Conservation (phyloP, 371 early-diverging fungal genomes). For the Syncephalastrum sp. region DNA sequence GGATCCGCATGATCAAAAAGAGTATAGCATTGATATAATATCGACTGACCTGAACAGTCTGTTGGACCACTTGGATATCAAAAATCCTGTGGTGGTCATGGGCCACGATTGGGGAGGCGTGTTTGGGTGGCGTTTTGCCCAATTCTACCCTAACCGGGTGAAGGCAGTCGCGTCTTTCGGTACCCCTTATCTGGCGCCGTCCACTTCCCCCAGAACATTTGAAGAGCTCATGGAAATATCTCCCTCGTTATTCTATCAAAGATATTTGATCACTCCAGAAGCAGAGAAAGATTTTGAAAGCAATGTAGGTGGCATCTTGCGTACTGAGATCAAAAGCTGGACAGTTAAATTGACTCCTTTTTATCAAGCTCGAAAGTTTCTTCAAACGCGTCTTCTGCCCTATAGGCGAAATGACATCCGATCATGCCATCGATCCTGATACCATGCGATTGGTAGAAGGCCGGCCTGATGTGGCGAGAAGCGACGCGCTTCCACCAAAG, state of each 20-base stretch:
- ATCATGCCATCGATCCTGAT: conserved; percentile 22
- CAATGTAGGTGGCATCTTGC: conserved; percentile 10
- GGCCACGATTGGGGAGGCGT: conserved; percentile 83
- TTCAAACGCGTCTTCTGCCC: conserved; percentile 37
- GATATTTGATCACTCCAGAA: conserved; percentile 35
- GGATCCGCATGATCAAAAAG: conserved; percentile 41
- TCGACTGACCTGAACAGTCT: conserved; percentile 58
- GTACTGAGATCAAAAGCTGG: neutral
- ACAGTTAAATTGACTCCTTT: neutral
- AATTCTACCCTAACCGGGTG: conserved; percentile 66
- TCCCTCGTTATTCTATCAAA: conserved; percentile 63
- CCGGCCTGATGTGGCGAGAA: conserved; percentile 21
- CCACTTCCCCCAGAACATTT: conserved; percentile 24
- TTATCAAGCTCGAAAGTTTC: conserved; percentile 11
- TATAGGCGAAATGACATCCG: conserved; percentile 10
- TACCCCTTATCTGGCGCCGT: conserved; percentile 60
- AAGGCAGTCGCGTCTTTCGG: conserved; percentile 63
- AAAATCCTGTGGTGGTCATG: conserved; percentile 55
- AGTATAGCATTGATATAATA: conserved; percentile 57
- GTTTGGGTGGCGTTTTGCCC: conserved; percentile 65
- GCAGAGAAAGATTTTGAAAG: conserved; percentile 41
- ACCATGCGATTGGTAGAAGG: conserved; percentile 27
- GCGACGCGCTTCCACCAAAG: conserved; percentile 26
- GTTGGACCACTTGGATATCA: conserved; percentile 58
- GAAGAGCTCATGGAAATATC: conserved; percentile 49